Evolutionary conservation across 176 grass and related monocot species (phyloP).

Genomic region (Rhynchospora breviuscula): DNA sequence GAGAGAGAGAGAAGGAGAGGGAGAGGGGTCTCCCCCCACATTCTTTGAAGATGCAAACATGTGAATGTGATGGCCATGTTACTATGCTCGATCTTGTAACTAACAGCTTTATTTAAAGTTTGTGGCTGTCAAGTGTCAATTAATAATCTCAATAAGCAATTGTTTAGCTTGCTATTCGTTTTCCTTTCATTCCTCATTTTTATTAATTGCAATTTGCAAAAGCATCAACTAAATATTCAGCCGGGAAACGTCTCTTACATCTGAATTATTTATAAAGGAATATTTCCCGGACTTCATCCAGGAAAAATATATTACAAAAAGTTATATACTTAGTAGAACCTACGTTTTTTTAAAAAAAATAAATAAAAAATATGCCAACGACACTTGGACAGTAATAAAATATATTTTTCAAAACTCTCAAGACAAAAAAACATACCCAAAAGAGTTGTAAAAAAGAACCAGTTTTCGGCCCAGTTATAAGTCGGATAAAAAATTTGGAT

Average conservation of each 20-base stretch:
- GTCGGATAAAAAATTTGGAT: not conserved
- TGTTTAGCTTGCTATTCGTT: not conserved
- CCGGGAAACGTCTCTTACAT: too few species aligned
- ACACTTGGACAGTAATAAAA: too few species aligned
- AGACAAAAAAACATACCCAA: not conserved
- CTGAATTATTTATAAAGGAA: too few species aligned
- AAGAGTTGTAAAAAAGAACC: not conserved
- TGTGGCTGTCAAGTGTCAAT: slow-evolving; percentile 23
- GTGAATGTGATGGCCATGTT: slow-evolving; percentile 24
- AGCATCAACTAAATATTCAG: not conserved
- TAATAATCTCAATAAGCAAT: slow-evolving; percentile 14
- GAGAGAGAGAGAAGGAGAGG: slow-evolving; percentile 26
- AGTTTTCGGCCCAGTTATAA: not conserved
- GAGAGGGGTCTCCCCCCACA: slow-evolving; percentile 28
- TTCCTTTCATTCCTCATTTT: not conserved
- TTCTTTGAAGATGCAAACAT: slow-evolving; percentile 25
- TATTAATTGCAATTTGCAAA: not conserved
- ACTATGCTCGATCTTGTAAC: not conserved
- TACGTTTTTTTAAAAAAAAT: too few species aligned
- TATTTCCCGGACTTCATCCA: too few species aligned
- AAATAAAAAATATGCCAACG: too few species aligned
- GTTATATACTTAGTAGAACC: too few species aligned
- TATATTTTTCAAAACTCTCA: too few species aligned
- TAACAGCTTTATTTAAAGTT: not conserved
- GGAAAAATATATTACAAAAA: too few species aligned